Evolutionary conservation across 1,139 yeast species (phyloP), one percentile per base, ranked within the genome.

Genomic region (Diutina siamensis): DNA sequence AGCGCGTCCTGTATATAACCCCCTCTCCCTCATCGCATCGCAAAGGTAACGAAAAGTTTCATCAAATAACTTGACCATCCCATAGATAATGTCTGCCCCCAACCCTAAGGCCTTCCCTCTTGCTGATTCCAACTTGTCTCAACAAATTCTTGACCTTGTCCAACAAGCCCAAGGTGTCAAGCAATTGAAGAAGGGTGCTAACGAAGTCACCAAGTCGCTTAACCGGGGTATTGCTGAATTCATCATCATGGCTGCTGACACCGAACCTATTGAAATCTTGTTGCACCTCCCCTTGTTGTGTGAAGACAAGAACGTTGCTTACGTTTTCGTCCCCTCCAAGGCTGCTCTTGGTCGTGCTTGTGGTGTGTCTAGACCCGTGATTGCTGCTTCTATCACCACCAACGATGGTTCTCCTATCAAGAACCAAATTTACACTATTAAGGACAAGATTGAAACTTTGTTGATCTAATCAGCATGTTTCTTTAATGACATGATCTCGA

Each of bases 201-300:
- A 94, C 69, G 99, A 92, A 74, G 95, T 98, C 60, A 94, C 98
- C 74, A 92, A 94, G 79, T 92, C 98, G 60, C 80, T 92, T 72
- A 92, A 94, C 84, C 87, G 98, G 77, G 98, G 98, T 80, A 92
- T 94, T 63, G 85, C 97, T 59, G 98, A 92, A 74, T 92, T 94
- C 78, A 89, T 94, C 71, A 87, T 94, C 73, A 88, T 94, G 97
- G 98, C 98, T 58, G 99, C 98, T 59, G 98, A 94, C 67, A 87
- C 98, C 59, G 96, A 92, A 71, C 99, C 99, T 60, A 89, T 94
- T 63, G 98, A 94, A 75, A 92, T 94, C 68, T 83, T 94, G 65
- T 81, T 94, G 68, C 98, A 94, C 69, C 78, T 94, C 68, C 99
- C 99, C 46, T 80, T 94, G 61, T 77, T 94, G 61, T 92, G 99